Base-by-base conservation (phyloP, 441 rosid genomes). In the Populus hybrid region DNA sequence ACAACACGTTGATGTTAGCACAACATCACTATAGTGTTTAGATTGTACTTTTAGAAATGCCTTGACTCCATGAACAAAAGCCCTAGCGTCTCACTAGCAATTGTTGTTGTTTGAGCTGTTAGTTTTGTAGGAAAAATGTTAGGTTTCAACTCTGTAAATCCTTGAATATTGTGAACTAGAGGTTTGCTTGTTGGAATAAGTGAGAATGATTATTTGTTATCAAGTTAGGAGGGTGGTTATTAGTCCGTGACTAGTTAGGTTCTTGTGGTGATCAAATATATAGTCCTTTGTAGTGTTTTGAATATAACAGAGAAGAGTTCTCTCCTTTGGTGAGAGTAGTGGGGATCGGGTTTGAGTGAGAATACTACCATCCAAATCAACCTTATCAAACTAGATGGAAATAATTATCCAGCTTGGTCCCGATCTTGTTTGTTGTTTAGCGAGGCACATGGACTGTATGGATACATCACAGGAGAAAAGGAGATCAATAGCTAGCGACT, bases 371-470 rank as follows among this genome's bases (percentile, higher is more conserved):
- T 64, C 0, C 61, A 74, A 63, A 74, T 74, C 23, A 63, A 5
- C 26, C 61, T 18, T 2, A 40, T 73, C 9, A 74, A 74, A 24
- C 18, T 74, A 14, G 70, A 74, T 74, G 77, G 35, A 74, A 38
- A 1, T 11, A 24, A 36, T 24, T 64, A 36, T 23, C 57, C 38
- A 34, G 61, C 10, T 36, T 64, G 77, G 61, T 64, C 61, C 0
- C 28, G 1, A 9, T 74, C 76, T 3, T 74, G 24, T 21, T 11
- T 74, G 18, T 5, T 35, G 9, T 74, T 74, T 5, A 74, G 20
- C 24, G 7, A 74, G 7, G 61, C 36, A 35, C 24, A 3, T 30
- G 32, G 32, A 30, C 32, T 3, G 32, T 50, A 50, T 50, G 59
- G 6, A 5, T 50, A 4, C 57, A 50, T 50, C 57, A 50, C 57